These are phyloP conservation scores for Steccherinum ochraceum DNA, from an alignment of 768 basidiomycete genomes.

Conservation along the genomic window DNA sequence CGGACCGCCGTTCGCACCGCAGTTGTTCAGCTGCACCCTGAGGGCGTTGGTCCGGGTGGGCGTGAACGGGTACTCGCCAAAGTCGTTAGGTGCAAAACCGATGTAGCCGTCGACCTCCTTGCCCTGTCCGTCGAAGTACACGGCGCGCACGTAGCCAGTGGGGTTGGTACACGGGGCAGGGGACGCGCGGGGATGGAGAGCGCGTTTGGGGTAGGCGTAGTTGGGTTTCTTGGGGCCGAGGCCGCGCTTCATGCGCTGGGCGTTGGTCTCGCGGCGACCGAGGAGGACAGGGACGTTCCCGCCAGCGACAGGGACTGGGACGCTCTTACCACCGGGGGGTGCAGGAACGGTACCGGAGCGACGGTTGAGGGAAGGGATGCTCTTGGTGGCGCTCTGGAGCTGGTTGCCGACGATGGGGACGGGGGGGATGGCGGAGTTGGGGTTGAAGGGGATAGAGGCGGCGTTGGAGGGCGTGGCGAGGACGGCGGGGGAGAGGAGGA, in stretches of 20 bases:
- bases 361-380: too few species aligned
- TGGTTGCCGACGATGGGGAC: too few species aligned
- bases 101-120: neutral
- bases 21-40: neutral
- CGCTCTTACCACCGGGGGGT: neutral
- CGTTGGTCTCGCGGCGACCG: neutral
- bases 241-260: neutral
- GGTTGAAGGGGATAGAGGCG: neutral
- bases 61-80: slow-evolving; percentile 2
- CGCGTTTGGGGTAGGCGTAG: neutral
- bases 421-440: neutral
- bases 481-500: neutral
- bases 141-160: neutral
- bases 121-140: neutral
- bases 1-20: neutral
- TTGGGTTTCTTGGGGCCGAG: neutral
- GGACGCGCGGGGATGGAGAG: neutral
- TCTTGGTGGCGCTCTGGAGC: too few species aligned
- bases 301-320: neutral
- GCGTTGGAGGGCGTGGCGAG: neutral
- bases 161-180: neutral
- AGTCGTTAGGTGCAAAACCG: neutral
- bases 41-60: neutral
- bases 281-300: too few species aligned
- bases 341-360: neutral